Base-by-base conservation (phyloP, 441 rosid species). In the Sinapis alba region DNA sequence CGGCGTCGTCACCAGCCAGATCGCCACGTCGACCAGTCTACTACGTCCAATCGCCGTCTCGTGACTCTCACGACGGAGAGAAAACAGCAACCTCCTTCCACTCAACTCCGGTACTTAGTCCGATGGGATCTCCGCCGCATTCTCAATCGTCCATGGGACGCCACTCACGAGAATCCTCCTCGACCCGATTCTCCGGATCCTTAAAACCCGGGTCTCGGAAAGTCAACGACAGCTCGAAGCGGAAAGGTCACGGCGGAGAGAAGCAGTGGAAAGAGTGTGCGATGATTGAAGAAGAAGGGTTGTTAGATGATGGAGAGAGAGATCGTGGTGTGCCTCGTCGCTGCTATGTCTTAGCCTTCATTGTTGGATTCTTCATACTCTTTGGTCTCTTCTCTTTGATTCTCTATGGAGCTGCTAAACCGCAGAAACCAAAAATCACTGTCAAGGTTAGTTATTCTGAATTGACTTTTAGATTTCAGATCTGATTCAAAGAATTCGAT, bases 21-120 rank as follows among this genome's bases (percentile, higher is more conserved):
- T 94, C 99, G 65, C 97, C 96, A 0, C 97, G 93, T 62, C 86
- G 97, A 2, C 90, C 97, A 0, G 98, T 78, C n/a, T 96, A 96
- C 90, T 96, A 85, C 62, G 97, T 96, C 23, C 99, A 96, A 83
- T 86, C 92, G 58, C 99, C 98, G 0, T 93, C 99, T 0, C 83
- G 98, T 1, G 97, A 94, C 77, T 95, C 98, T 12, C 98, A 88
- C 85, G 99, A 96, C 68, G 98, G 99, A 12, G 99, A 93, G 83
- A 96, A 96, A 75, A 91, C 98, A 0, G 75, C 97, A 10, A 87
- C 93, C 1, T 96, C 99, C 18, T 89, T 96, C 62, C 99, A 93
- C 54, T 96, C 98, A n/a, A 90, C 99, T 2, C 97, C 98, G 30
- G 89, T 88, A 16, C 84, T 95, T 72, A 90, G 96, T 73, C 99